Conservation (phyloP, 2,329 filamentous ascomycete genomes). For the Ilyonectria mors-panacis region DNA sequence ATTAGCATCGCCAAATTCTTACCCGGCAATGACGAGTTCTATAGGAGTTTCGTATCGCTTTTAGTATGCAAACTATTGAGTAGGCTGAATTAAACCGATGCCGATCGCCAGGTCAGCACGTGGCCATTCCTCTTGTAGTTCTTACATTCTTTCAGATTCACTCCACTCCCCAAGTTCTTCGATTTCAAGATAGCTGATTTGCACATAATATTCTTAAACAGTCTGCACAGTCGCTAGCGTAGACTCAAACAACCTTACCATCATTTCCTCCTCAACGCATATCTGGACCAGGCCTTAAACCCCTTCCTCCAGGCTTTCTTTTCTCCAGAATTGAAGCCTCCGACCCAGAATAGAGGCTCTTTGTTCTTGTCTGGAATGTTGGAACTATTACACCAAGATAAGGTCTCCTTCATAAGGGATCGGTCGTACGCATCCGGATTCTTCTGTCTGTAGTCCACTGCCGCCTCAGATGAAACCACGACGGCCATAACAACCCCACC, state of each 20-base stretch:
- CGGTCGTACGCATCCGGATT: background rate
- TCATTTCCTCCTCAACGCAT: background rate
- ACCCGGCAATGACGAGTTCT: too few relatives aligned
- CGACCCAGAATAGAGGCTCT: background rate
- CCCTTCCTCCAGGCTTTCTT: background rate
- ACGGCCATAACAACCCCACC: background rate
- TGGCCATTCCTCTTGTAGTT: background rate
- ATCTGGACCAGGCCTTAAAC: background rate
- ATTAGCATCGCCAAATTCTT: too few relatives aligned
- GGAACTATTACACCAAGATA: background rate
- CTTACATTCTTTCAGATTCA: background rate
- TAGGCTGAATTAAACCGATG: too few relatives aligned
- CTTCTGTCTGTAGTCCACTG: background rate
- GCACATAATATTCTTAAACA: background rate
- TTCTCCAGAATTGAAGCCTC: background rate
- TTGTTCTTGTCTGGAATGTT: background rate
- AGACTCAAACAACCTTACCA: background rate
- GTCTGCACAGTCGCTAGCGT: background rate
- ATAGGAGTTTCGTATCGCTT: too few relatives aligned
- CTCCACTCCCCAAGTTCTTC: background rate
- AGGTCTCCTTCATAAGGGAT: background rate
- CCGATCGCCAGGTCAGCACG: too few relatives aligned
- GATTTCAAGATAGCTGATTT: background rate
- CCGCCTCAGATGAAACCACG: background rate
- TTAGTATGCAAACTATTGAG: too few relatives aligned